A percentile compares a stretch with the other conserved stretches of the same genome.
These are phyloP conservation scores for Euphorbia peplus DNA, from an alignment of 345 rosid species.

Conservation along the genomic window DNA sequence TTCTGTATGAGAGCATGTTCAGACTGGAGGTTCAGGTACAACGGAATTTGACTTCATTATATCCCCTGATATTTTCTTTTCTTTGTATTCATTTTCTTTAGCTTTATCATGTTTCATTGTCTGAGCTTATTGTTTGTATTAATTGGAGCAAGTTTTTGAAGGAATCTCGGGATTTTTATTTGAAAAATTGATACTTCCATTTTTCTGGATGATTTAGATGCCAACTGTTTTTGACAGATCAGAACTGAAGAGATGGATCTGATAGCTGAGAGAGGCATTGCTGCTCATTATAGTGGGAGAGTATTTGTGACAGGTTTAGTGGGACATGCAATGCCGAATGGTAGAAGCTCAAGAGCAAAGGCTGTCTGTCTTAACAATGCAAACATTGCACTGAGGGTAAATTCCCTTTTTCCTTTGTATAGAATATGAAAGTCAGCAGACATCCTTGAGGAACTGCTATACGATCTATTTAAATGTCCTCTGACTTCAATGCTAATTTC, in stretches of 20 bases:
- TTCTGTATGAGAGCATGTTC: constrained; percentile 31
- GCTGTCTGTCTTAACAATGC: constrained; percentile 80
- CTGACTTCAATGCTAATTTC: constrained; percentile 30
- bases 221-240: constrained; percentile 45
- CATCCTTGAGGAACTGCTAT: constrained; percentile 15
- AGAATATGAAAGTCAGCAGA: constrained; percentile 12
- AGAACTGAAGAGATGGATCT: constrained; percentile 98
- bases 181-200: not conserved
- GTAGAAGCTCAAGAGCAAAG: constrained; percentile 77
- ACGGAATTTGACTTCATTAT: not conserved
- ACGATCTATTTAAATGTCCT: constrained; percentile 7
- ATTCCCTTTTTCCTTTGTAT: constrained; percentile 22
- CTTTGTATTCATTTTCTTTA: not conserved
- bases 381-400: constrained; percentile 94
- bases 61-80: not conserved
- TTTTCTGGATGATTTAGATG: not conserved
- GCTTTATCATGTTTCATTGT: not conserved
- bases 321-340: constrained; percentile 58
- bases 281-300: constrained; percentile 95
- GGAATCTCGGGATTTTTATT: not conserved
- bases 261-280: constrained; percentile 96
- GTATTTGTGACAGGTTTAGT: constrained; percentile 66
- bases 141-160: not conserved
- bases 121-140: not conserved
- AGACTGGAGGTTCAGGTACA: constrained; percentile 30